Evolutionary conservation across 345 rosid species (phyloP), one percentile per base, ranked within the genome.

Genomic region (Chamaenerion angustifolium): DNA sequence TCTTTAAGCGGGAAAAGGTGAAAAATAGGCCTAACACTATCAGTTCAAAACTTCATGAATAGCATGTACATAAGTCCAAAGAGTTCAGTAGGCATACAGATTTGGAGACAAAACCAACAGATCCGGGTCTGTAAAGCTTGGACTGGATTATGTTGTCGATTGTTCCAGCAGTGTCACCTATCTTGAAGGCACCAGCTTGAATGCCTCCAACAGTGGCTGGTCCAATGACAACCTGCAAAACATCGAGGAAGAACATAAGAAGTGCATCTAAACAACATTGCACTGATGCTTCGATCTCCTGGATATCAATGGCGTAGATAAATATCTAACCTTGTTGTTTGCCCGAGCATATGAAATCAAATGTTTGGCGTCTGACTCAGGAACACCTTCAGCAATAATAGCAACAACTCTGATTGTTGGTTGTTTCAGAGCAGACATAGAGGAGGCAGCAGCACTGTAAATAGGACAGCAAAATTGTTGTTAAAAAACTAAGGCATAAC

Each of bases 161-260:
- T 51, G 98, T 90, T 69, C 98, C 98, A 31, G 98, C 96, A 65
- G 98, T 90, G 75, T 90, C 98, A 48, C 98, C 98, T 16, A 90
- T 90, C 72, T 86, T 90, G 68, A 90, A 86, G 53, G 98, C 96
- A 59, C 98, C 98, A 63, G 89, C 98, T 76, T 86, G 96, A 67
- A 86, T 66, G 55, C 98, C 98, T 70, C 98, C 98, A 49, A 90
- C 98, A 11, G 98, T 86, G 59, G 98, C 98, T 17, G 98, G 98
- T 54, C 98, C 98, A 56, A 90, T 81, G 56, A 90, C 86, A 79
- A 90, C 98, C 98, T 90, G 69, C 52, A 66, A 45, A 64, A 40
- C 59, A 67, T 50, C 56, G 45, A 50, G 54, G 15, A 37, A 56
- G 60, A 63, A 40, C 50, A 42, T n/a, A 27, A 6, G 42, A 50